phyloP scores from a whole-genome alignment of 495 filamentous ascomycete species.

The Friedmanniomyces endolithicus region DNA sequence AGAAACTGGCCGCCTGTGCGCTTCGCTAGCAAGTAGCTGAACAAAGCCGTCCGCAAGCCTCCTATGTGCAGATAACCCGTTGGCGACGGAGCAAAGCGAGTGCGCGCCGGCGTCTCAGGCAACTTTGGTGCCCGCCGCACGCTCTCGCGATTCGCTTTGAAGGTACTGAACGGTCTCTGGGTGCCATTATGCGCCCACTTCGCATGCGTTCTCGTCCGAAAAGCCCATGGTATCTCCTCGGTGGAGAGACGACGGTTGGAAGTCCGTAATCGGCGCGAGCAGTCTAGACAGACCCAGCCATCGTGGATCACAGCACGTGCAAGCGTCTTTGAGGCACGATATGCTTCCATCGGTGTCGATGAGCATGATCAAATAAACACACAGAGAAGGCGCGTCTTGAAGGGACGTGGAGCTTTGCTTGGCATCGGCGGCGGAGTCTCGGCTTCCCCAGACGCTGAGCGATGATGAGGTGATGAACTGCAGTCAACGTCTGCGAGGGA shows the following conservation, averaged over 20 bases:
- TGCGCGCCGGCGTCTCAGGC: constrained; percentile 60
- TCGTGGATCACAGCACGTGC: neutral
- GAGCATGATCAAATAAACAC: neutral
- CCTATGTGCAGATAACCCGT: constrained; percentile 90
- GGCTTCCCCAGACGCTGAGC: neutral
- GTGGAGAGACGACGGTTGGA: too few species aligned
- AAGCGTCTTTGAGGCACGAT: neutral
- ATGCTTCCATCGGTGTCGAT: neutral
- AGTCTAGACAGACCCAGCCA: neutral
- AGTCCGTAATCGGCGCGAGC: neutral
- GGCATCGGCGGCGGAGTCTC: neutral
- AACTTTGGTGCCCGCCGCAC: constrained; percentile 21
- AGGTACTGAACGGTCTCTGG: neutral
- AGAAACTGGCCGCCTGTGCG: constrained; percentile 87
- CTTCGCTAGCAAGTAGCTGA: constrained; percentile 80
- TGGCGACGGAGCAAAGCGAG: constrained; percentile 89
- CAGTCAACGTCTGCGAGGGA: too few species aligned
- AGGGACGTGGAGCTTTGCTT: neutral
- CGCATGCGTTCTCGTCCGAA: too few species aligned
- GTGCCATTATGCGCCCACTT: neutral
- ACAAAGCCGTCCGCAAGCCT: constrained; percentile 79
- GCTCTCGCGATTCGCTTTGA: neutral
- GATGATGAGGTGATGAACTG: neutral
- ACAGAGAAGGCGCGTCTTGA: neutral
- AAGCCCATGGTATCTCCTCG: too few species aligned